phyloP scores from a whole-genome alignment of 2,329 filamentous ascomycete species.

The Aspergillus aculeatus region DNA sequence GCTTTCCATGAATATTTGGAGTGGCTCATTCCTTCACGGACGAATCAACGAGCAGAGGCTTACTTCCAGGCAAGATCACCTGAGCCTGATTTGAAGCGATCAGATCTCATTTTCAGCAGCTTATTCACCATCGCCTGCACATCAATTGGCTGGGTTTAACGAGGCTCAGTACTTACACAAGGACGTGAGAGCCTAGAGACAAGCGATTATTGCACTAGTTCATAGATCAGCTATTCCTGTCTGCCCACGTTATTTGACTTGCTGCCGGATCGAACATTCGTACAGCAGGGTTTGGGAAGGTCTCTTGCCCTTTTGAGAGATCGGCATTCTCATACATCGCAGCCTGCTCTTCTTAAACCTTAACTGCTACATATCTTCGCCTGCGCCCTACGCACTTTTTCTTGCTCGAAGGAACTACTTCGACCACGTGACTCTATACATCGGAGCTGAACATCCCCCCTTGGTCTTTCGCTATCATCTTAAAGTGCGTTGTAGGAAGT shows the following conservation, averaged over 20 bases:
- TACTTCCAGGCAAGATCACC: slow-evolving; percentile 12
- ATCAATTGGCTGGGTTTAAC: slow-evolving; percentile 16
- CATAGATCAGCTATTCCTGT: slow-evolving; percentile 7
- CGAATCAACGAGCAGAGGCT: slow-evolving; percentile 9
- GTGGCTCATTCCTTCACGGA: slow-evolving; percentile 8
- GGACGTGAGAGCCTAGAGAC: not conserved
- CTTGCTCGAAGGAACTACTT: not conserved
- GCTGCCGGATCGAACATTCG: slow-evolving; percentile 9
- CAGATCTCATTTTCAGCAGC: slow-evolving; percentile 9
- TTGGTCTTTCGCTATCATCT: slow-evolving; percentile 3
- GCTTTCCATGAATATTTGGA: slow-evolving; percentile 9
- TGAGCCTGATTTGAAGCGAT: slow-evolving; percentile 8
- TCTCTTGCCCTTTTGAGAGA: slow-evolving; percentile 13
- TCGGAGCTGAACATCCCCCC: slow-evolving; percentile 4
- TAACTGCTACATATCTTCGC: slow-evolving; percentile 6
- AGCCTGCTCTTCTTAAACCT: slow-evolving; percentile 7
- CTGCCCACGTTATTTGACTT: slow-evolving; percentile 7
- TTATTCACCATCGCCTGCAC: slow-evolving; percentile 4
- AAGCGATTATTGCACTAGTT: slow-evolving; percentile 8
- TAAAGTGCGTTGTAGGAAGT: slow-evolving; percentile 9
- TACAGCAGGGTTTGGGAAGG: slow-evolving; percentile 10
- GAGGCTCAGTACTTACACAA: slow-evolving; percentile 13
- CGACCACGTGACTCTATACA: slow-evolving; percentile 3
- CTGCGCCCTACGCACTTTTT: slow-evolving; percentile 15
- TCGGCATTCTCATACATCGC: slow-evolving; percentile 15